Evolutionary conservation across 208 protist species (phyloP).

Genomic region (Acanthamoeba healyi): DNA sequence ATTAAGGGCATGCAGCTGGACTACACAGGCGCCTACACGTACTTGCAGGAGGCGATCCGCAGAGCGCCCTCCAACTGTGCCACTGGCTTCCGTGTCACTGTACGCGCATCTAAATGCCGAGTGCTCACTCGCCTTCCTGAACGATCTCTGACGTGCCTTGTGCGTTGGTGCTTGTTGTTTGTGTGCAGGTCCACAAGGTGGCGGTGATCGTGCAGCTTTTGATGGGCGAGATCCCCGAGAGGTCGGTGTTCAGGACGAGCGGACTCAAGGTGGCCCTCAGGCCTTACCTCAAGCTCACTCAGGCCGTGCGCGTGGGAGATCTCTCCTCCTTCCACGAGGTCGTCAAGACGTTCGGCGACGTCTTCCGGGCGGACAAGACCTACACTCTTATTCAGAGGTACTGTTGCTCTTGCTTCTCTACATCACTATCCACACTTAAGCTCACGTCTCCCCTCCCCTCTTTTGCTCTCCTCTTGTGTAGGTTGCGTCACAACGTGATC

Average conservation of each 20-base stretch:
- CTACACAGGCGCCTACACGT: constrained; percentile 96
- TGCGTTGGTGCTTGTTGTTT: not conserved
- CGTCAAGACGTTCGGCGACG: constrained; percentile 92
- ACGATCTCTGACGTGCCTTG: not conserved
- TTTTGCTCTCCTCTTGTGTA: constrained; percentile 65
- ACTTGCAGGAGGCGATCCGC: constrained; percentile 95
- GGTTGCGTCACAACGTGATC: constrained; percentile 98
- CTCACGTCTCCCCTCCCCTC: no score
- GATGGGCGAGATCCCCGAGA: constrained; percentile 97
- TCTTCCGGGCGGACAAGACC: constrained; percentile 96
- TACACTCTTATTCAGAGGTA: constrained; percentile 96
- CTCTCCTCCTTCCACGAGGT: constrained; percentile 95
- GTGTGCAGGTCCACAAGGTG: constrained; percentile 92
- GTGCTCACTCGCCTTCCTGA: not conserved
- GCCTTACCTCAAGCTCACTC: constrained; percentile 96
- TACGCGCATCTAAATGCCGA: no score
- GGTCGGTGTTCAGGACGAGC: constrained; percentile 88
- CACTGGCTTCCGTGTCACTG: constrained; percentile 93
- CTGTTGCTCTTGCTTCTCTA: constrained; percentile 59
- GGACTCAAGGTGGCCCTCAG: constrained; percentile 93
- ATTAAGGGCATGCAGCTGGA: constrained; percentile 97
- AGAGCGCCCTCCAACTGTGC: constrained; percentile 96
- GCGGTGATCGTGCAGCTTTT: constrained; percentile 97
- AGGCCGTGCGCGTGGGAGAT: constrained; percentile 94
- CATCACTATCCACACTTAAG: constrained; percentile 32